Percentiles rank a stretch among this genome's conserved stretches.
Conservation (phyloP, 2,329 filamentous ascomycete genomes). For the Cladosporium phlei region DNA sequence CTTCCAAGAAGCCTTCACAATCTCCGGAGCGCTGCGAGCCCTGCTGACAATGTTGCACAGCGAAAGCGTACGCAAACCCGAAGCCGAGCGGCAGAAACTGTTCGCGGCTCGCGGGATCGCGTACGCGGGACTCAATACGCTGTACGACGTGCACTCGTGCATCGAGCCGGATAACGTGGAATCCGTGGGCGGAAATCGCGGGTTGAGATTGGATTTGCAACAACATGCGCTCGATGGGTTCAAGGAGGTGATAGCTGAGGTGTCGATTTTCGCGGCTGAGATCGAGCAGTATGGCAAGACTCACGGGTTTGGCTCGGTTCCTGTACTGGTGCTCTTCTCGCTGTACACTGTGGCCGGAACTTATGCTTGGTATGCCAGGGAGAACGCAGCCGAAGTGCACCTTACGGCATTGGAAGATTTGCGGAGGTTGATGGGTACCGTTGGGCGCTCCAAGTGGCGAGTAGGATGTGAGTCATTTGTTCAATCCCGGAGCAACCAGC, state of each 20-base stretch:
- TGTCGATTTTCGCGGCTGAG: constrained; percentile 14
- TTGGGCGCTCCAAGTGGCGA: neutral
- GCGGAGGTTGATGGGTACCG: constrained; percentile 2
- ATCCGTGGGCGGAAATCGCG: constrained; percentile 4
- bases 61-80: constrained; percentile 10
- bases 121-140: constrained; percentile 15
- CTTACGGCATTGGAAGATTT: constrained; percentile 13
- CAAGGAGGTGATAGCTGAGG: constrained; percentile 11
- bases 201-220: constrained; percentile 6
- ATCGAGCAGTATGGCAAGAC: constrained; percentile 8
- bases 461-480: neutral
- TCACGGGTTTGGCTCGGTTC: constrained; percentile 11
- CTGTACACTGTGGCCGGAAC: constrained; percentile 18
- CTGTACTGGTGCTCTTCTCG: constrained; percentile 15
- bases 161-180: constrained; percentile 18
- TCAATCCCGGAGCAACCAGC: neutral
- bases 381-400: constrained; percentile 15
- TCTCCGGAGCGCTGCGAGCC: constrained; percentile 16
- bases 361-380: constrained; percentile 19
- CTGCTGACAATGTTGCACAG: constrained; percentile 12
- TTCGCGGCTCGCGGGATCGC: constrained; percentile 17
- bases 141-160: constrained; percentile 22
- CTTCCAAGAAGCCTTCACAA: constrained; percentile 19
- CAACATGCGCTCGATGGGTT: constrained; percentile 19
- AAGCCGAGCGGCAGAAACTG: constrained; percentile 12